These are phyloP conservation scores for Melanopsichium pennsylvanicum DNA, from an alignment of 1,284 basidiomycete species.

Conservation along the genomic window DNA sequence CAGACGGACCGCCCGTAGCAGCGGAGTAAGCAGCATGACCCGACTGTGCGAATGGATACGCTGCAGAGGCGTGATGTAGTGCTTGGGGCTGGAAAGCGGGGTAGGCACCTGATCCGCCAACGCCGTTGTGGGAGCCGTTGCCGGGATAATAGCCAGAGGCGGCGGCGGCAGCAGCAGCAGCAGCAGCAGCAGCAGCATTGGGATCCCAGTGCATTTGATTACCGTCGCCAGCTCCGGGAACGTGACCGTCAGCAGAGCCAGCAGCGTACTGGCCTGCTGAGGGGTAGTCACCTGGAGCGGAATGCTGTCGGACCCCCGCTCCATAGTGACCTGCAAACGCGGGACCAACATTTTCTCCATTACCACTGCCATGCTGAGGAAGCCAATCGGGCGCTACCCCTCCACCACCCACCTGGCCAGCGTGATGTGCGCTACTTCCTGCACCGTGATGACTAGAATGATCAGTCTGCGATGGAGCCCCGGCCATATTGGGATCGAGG, in stretches of 20 bases:
- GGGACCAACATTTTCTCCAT: background rate
- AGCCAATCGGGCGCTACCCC: slow-evolving; percentile 19
- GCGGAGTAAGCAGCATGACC: slow-evolving; percentile 5
- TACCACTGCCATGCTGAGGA: slow-evolving; percentile 5
- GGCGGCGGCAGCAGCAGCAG: too few relatives aligned
- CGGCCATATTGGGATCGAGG: slow-evolving; percentile 26
- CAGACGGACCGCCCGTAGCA: slow-evolving; percentile 9
- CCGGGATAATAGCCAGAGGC: slow-evolving; percentile 14
- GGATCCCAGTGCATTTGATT: slow-evolving; percentile 27
- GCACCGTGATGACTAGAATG: slow-evolving; percentile 17
- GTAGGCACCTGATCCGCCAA: background rate
- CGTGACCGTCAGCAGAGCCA: slow-evolving; percentile 24
- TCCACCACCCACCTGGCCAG: background rate
- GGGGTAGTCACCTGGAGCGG: slow-evolving; percentile 37
- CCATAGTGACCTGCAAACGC: slow-evolving; percentile 20
- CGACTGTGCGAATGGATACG: slow-evolving; percentile 27
- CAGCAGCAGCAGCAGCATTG: slow-evolving; percentile 22
- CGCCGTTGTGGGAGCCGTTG: background rate
- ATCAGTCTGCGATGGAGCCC: slow-evolving; percentile 11
- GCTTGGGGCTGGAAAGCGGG: slow-evolving; percentile 35
- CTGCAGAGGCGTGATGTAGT: slow-evolving; percentile 23
- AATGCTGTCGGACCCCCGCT: slow-evolving; percentile 31
- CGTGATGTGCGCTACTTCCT: slow-evolving; percentile 12
- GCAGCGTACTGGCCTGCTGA: slow-evolving; percentile 6
- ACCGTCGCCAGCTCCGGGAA: slow-evolving; percentile 2